Base-by-base conservation (phyloP, 306 rosid genomes). In the Cucurbita ficifolia region DNA sequence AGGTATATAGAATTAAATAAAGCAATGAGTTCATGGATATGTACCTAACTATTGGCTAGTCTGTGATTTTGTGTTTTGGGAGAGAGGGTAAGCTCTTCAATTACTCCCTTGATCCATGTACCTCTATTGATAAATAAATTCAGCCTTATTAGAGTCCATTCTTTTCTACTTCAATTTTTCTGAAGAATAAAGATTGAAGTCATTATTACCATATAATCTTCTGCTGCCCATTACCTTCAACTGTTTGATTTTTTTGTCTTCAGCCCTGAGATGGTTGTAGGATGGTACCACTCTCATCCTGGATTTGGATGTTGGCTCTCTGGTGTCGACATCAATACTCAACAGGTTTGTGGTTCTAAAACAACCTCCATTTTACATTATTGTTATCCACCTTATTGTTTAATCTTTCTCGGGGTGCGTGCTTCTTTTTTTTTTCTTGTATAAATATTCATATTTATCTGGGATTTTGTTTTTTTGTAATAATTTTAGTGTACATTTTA, bases 221-320 rank as follows among this genome's bases (percentile, higher is more conserved):
- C 0, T 64, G 43, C 19, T n/a, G 11, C 45, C 43, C 57, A 24
- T 45, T 43, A 12, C 69, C 62, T 10, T 13, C 14, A 22, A 59
- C 72, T 35, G 40, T 58, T 60, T 50, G 18, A 63, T 36, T 76
- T 39, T 45, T 10, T 14, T 12, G 45, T 42, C 79, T 82, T 74
- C 85, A 90, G 98, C 75, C 97, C 97, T 2, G 97, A 93, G 92
- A 93, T 93, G 98, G 98, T 93, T 80, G 97, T 90, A 1, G 98
- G 98, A 4, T 92, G 96, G 98, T 92, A 92, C 76, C 98, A 92
- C 81, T 92, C 98, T 0, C 98, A 92, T 90, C 98, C 96, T 78
- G 98, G 96, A 70, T 93, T 93, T 75, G 98, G 98, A 71, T 93
- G 98, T 78, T 93, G 98, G 98, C 94, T 93, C 56, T 93, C 98